Base-by-base conservation (phyloP, 2,329 filamentous ascomycete genomes). In the Phoma sp. region DNA sequence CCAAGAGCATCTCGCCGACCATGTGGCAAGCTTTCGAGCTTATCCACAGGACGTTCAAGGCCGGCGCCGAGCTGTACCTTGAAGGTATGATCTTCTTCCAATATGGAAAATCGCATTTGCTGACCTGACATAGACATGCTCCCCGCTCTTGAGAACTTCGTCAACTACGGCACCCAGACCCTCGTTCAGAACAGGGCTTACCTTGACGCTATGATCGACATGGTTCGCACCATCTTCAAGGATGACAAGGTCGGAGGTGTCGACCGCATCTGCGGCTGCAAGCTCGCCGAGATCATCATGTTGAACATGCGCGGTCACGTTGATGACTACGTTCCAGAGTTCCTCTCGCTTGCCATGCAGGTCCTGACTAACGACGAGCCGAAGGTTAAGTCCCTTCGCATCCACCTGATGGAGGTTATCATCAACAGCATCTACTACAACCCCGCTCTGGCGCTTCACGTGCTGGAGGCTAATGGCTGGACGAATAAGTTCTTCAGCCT, bases 21-120 rank as follows among this genome's bases (percentile, higher is more conserved):
- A 99, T 99, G 95, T 99, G 95, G 95, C 88, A 93, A 76, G 93
- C 95, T 2, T 99, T 99, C 74, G 93, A 96, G 78, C 84, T 98
- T 37, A 96, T 99, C 60, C 93, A 98, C 78, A 87, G 91, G 62
- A 97, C 93, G 1, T 99, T 99, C 82, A 98, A 98, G 79, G 90
- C 92, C 53, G 95, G 95, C 33, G 95, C 93, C 29, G 93, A 99
- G 80, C 85, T 98, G 38, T 99, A 99, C 73, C 86, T 99, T 12
- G 95, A 99, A 77, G 78, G 76, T 78, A 66, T 56, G 61, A 43
- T 26, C 30, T 26, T n/a, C 23, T 25, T 33, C 3, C 10, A 7
- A 34, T 11, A 10, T 17, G 4, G 14, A 4, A 6, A 12, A 1
- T 10, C 29, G 5, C 7, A 25, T 5, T 43, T 45, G 46, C 56